Percentiles rank a stretch among this genome's conserved stretches.
Evolutionary conservation across 805 yeast species (phyloP).

Genomic region (Debaryomyces maramus): DNA sequence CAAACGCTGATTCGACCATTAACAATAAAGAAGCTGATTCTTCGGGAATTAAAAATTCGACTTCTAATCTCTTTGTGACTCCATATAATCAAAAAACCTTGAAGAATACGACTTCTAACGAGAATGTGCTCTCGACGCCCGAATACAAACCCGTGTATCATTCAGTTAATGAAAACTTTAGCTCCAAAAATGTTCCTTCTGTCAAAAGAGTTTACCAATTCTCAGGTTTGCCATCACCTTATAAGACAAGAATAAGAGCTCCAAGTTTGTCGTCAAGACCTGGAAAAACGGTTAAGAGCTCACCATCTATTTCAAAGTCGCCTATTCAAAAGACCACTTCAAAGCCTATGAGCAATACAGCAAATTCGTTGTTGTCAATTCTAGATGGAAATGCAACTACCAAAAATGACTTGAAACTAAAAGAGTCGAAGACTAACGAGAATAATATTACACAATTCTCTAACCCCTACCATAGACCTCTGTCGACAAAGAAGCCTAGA

Average conservation of each 20-base stretch:
- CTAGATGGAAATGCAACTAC: constrained; percentile 30
- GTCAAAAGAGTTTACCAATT: constrained; percentile 46
- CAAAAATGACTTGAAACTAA: constrained; percentile 5
- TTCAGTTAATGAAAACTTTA: constrained; percentile 24
- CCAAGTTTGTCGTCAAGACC: constrained; percentile 21
- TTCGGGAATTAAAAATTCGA: background rate
- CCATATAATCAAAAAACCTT: constrained; percentile 31
- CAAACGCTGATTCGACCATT: background rate
- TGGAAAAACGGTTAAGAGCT: constrained; percentile 1
- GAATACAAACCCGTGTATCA: constrained; percentile 42
- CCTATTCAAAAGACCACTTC: constrained; percentile 1
- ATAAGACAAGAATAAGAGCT: constrained; percentile 39
- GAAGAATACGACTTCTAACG: constrained; percentile 22
- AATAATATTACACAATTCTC: constrained; percentile 16
- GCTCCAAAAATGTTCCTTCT: constrained; percentile 28
- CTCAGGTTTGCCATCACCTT: constrained; percentile 47
- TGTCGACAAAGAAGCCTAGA: constrained; percentile 8
- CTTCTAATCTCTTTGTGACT: constrained; percentile 16
- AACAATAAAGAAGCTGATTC: constrained; percentile 1
- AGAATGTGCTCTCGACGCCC: constrained; percentile 27
- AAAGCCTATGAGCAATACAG: constrained; percentile 34
- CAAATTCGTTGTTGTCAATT: constrained; percentile 37
- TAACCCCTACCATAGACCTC: constrained; percentile 18
- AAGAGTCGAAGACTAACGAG: background rate
- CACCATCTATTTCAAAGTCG: background rate